Percentiles rank a stretch among this genome's conserved stretches.
phyloP scores from a whole-genome alignment of 768 basidiomycete genomes.

The Pluteus cervinus region DNA sequence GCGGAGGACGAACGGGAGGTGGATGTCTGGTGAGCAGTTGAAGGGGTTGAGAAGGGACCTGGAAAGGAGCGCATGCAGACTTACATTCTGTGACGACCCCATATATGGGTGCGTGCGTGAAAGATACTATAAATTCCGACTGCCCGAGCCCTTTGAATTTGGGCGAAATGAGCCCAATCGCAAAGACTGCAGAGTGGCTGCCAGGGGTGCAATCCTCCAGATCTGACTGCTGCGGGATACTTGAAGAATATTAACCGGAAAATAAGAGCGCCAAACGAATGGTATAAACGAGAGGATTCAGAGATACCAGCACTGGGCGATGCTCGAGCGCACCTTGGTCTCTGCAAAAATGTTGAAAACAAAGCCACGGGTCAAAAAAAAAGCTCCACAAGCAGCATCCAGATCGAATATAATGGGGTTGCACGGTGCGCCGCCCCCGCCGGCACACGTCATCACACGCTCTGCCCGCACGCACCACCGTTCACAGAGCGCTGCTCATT shows the following conservation, averaged over 20 bases:
- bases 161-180: constrained; percentile 3
- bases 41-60: not conserved
- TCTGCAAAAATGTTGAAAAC: constrained; percentile 5
- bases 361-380: constrained; percentile 8
- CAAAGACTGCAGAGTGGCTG: not conserved
- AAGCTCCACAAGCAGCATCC: constrained; percentile 10
- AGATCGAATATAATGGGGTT: constrained; percentile 8
- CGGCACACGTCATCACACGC: too few species aligned
- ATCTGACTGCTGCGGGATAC: not conserved
- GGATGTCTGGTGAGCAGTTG: constrained; percentile 3
- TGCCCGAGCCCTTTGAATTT: not conserved
- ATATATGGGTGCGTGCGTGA: constrained; percentile 3
- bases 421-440: constrained; percentile 8
- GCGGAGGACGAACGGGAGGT: constrained; percentile 3
- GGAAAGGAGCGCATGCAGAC: constrained; percentile 6
- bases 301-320: too few species aligned
- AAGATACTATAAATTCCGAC: not conserved
- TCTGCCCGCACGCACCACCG: too few species aligned
- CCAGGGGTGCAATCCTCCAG: constrained; percentile 5
- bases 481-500: too few species aligned
- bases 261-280: constrained; percentile 3
- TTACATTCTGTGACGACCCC: constrained; percentile 4
- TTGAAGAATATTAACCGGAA: not conserved
- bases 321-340: too few species aligned
- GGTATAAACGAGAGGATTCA: constrained; percentile 6